Base-by-base conservation (phyloP, 352 stramenopile genomes). In the Globisporangium carolinianum region DNA sequence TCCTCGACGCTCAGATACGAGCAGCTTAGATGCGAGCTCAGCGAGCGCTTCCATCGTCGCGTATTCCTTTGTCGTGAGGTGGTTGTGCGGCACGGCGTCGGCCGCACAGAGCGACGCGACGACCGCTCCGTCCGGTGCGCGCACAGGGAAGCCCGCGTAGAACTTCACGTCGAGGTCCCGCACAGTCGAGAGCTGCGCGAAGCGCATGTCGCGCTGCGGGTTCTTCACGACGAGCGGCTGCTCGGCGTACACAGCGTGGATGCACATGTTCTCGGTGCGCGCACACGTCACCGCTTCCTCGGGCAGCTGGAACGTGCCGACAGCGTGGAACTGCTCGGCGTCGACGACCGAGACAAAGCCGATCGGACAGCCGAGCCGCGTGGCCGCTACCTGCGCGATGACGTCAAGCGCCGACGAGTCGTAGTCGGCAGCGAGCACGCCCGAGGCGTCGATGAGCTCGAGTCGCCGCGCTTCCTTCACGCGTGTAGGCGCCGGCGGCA, bases 61-160 rank as follows among this genome's bases (percentile, higher is more conserved):
- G 57, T 87, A 89, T 58, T 89, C 75, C 58, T 83, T 83, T 42
- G 73, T 83, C 11, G 75, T 75, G 59, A 89, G 81, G 60, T 81
- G 76, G 57, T 76, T 67, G 59, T 86, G 75, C 6, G 79, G 63
- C 11, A 62, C 52, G 2, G 60, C 57, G 48, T 87, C 77, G 6
- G 66, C 65, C 9, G 73, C 55, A 43, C 75, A 83, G 15, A 87
- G 51, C 12, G 69, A 75, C 4, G 71, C 75, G 5, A 86, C 63
- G 6, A 86, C 74, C 3, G 71, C 69, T 1, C 76, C 76, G 17
- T 72, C 76, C 1, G 75, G 74, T 0, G 65, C 75, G 36, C 57
- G 60, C 1, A 90, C 58, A 0, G 80, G 77, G 57, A 90, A 90
- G 0, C 75, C 72, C 2, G 75, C 78, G 70, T 86, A 88, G 59